Percentiles rank a stretch among this genome's conserved stretches.
phyloP scores from a whole-genome alignment of 345 rosid genomes.

The Isatis tinctoria region DNA sequence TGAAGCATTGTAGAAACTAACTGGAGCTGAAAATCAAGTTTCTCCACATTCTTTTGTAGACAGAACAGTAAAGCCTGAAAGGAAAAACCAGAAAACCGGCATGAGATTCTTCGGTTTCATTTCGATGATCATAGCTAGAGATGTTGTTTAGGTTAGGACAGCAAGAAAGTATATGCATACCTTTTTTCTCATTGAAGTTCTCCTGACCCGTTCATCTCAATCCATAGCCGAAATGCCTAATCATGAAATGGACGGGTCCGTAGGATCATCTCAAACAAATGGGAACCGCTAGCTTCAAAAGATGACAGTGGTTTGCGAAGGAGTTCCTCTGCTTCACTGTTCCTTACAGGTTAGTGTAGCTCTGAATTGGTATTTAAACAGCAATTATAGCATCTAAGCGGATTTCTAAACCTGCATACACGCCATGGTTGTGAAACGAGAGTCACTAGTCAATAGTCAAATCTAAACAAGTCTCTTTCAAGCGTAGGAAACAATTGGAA shows the following conservation, averaged over 20 bases:
- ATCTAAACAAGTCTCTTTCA: neutral
- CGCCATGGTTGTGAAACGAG: no score
- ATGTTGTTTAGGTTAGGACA: neutral
- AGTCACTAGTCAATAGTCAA: no score
- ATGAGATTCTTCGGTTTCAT: neutral
- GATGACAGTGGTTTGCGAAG: no score
- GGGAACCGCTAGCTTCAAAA: no score
- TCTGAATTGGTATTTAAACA: no score
- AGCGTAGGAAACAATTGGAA: neutral
- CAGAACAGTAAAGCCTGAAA: neutral
- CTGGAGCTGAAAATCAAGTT: neutral
- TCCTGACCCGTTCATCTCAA: neutral
- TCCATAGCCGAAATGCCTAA: neutral
- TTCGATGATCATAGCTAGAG: neutral
- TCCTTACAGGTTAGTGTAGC: no score
- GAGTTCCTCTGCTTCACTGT: no score
- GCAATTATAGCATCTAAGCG: no score
- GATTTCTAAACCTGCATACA: no score
- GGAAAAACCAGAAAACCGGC: neutral
- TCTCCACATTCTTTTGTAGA: neutral
- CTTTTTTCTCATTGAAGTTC: neutral
- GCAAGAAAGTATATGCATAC: neutral
- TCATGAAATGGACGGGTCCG: neutral
- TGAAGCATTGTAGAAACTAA: neutral
- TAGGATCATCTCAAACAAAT: no score